Base-by-base conservation (phyloP, 371 early-diverging fungal genomes). In the Lichtheimia ornata region DNA sequence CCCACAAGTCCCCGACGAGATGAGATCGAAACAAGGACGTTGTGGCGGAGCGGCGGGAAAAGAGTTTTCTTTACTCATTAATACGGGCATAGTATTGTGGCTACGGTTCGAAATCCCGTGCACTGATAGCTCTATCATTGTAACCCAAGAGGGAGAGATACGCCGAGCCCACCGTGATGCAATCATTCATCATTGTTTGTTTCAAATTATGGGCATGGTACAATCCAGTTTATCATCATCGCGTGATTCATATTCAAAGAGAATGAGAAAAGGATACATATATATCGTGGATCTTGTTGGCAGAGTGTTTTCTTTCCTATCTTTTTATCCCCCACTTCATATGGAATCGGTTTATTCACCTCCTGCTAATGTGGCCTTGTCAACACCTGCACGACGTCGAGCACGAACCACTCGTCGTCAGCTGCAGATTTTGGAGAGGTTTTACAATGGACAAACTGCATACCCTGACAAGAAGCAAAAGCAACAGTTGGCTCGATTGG, bases 51-150 rank as follows among this genome's bases (percentile, higher is more conserved):
- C n/a, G 47, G n/a, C 14, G 47, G 47, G 0, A 47, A 18, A 2
- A 47, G 2, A 17, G 6, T 7, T 47, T 20, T 42, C 55, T 43
- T 13, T 40, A 61, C 62, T 61, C 62, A 61, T 61, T 61, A 50
- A 61, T 35, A 35, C 35, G 20, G 62, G 56, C 43, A 50, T 41
- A 51, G 20, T 61, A 55, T 61, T 61, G 62, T 61, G 45, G 62
- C 47, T 61, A 35, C 62, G 25, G 49, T 44, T 24, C 54, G 27
- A 12, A 40, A 28, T 27, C 28, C 40, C 11, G 49, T 49, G 45
- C 53, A 41, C 47, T 54, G 28, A 55, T 54, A 55, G 40, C 62
- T 61, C 61, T 60, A 60, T 60, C 52, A 20, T 55, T 61, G 56
- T 35, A 27, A 25, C 30, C 55, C 62, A 47, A 55, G 62, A 55